phyloP scores from a whole-genome alignment of 495 filamentous ascomycete species.

The Sphaerosporella brunnea region DNA sequence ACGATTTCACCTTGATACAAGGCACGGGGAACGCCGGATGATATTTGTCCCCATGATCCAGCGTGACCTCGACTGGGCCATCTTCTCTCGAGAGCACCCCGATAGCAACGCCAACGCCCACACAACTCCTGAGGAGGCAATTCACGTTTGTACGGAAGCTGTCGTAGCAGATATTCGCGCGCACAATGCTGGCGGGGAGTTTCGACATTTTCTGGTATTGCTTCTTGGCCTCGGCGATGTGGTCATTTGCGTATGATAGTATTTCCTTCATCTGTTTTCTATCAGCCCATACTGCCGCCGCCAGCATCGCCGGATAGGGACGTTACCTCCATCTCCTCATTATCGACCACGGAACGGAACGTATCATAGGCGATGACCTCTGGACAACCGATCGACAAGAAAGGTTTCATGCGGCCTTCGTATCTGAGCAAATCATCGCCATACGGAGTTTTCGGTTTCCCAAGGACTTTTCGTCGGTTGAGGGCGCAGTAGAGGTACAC shows the following conservation, averaged over 20 bases:
- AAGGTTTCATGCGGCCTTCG: constrained; percentile 81
- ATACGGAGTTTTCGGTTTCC: constrained; percentile 46
- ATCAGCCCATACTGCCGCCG: no score
- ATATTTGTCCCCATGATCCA: constrained; percentile 15
- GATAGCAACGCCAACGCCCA: constrained; percentile 29
- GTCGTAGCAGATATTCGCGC: constrained; percentile 24
- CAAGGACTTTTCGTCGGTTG: constrained; percentile 40
- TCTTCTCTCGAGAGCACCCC: constrained; percentile 24
- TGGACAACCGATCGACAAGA: constrained; percentile 49
- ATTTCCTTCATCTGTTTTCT: no score
- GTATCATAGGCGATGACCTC: constrained; percentile 50
- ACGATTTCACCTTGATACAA: constrained; percentile 6
- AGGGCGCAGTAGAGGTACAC: constrained; percentile 40
- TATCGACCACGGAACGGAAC: constrained; percentile 31
- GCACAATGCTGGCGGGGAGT: constrained; percentile 31
- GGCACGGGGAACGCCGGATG: constrained; percentile 24
- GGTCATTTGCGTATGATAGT: constrained; percentile 42
- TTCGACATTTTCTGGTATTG: constrained; percentile 45
- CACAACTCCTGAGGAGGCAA: constrained; percentile 26
- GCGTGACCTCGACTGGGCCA: constrained; percentile 13
- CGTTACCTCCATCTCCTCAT: constrained; percentile 25
- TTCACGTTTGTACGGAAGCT: constrained; percentile 19
- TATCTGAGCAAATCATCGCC: constrained; percentile 54
- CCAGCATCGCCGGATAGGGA: no score
- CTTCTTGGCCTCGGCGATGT: constrained; percentile 43